These are phyloP conservation scores for Chlamydomonas sp. DNA, from an alignment of 139 green algal genomes.

Conservation along the genomic window DNA sequence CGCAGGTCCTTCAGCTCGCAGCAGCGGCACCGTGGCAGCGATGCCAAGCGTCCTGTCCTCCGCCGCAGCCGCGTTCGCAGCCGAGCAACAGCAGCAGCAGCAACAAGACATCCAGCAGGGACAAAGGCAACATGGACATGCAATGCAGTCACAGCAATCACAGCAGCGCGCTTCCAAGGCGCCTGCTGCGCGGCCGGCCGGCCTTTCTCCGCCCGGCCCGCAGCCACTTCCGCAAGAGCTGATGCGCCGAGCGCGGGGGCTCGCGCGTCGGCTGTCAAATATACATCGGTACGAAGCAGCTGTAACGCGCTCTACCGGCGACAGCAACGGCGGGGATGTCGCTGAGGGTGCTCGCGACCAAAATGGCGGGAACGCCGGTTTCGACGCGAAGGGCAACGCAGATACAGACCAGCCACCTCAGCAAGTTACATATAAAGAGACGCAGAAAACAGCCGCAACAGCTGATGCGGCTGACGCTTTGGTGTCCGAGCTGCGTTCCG, in stretches of 20 bases:
- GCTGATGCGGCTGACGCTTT: conserved; percentile 5
- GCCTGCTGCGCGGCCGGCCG: too few relatives aligned
- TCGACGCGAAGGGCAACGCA: background rate
- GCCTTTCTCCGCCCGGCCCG: background rate
- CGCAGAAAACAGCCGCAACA: background rate
- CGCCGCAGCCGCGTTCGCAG: too few relatives aligned
- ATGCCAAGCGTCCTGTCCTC: too few relatives aligned
- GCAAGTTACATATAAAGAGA: background rate
- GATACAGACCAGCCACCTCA: background rate
- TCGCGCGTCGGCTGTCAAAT: background rate
- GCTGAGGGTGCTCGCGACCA: background rate
- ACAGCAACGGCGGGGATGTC: background rate
- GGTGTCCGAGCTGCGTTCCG: background rate
- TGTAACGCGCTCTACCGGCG: background rate
- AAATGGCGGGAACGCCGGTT: too few relatives aligned
- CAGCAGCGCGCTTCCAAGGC: too few relatives aligned
- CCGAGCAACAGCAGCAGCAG: too few relatives aligned
- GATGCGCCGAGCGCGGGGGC: background rate
- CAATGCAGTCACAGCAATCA: too few relatives aligned
- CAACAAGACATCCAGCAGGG: too few relatives aligned
- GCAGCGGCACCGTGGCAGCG: too few relatives aligned
- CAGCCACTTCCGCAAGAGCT: background rate
- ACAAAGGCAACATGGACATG: too few relatives aligned
- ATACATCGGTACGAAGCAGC: background rate
- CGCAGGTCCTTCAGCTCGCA: too few relatives aligned